Conservation (phyloP, 164 flowering plant genomes). For the Vitis labrusca region DNA sequence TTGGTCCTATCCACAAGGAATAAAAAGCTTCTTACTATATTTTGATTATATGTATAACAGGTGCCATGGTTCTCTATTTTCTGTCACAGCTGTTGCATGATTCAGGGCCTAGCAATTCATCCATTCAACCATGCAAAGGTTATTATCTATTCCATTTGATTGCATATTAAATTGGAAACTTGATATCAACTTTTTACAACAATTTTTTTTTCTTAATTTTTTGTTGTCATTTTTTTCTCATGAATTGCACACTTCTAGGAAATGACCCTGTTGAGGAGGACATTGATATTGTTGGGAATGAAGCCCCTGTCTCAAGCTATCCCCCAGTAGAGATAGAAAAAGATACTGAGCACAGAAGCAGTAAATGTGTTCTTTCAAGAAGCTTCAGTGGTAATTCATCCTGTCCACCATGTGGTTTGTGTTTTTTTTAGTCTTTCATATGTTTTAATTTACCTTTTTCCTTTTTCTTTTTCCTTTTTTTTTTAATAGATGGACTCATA, state of each 20-base stretch:
- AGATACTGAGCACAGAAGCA: constrained; percentile 40
- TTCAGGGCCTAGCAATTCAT: constrained; percentile 70
- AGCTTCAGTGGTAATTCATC: constrained; percentile 56
- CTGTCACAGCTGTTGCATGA: constrained; percentile 58
- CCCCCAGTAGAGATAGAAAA: constrained; percentile 76
- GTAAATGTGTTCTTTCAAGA: constrained; percentile 48
- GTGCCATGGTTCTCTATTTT: neutral
- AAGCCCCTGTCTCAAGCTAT: constrained; percentile 66
- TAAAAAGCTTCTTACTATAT: neutral
- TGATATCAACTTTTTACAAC: neutral
- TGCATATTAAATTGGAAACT: neutral
- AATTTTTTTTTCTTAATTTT: neutral
- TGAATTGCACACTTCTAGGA: constrained; percentile 29
- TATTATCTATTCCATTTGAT: neutral
- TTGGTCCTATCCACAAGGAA: neutral
- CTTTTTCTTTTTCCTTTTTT: neutral
- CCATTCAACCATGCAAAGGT: constrained; percentile 70
- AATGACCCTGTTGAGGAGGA: constrained; percentile 69
- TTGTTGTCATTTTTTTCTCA: neutral
- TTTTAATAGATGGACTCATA: neutral
- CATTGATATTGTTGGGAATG: constrained; percentile 82
- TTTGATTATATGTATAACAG: neutral
- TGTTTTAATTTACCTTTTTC: neutral
- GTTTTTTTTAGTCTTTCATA: neutral
- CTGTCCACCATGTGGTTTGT: constrained; percentile 56